Conservation (phyloP, 2,329 filamentous ascomycete species). For the Penicillium sp. region DNA sequence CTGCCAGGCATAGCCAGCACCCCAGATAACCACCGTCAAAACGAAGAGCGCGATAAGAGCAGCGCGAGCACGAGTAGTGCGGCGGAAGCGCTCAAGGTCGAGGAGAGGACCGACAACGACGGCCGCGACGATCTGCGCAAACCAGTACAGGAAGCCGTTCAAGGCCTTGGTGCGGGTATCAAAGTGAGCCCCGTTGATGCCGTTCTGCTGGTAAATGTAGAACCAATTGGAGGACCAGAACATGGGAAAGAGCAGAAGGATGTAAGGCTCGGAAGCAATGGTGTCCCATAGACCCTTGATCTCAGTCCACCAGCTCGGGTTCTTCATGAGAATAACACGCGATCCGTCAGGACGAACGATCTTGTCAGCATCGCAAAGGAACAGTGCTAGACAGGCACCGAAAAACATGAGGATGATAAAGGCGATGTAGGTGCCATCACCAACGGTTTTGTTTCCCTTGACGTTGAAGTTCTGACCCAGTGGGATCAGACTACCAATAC, state of each 20-base stretch:
- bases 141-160: constrained; percentile 76
- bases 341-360: constrained; percentile 77
- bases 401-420: constrained; percentile 79
- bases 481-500: constrained; percentile 68
- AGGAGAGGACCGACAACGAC: constrained; percentile 71
- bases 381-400: constrained; percentile 71
- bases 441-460: constrained; percentile 40
- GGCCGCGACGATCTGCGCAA: constrained; percentile 75
- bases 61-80: constrained; percentile 68
- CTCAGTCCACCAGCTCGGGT: constrained; percentile 81
- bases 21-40: constrained; percentile 78
- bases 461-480: constrained; percentile 46
- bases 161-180: constrained; percentile 72
- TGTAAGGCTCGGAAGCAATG: constrained; percentile 70
- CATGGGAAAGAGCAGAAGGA: constrained; percentile 77
- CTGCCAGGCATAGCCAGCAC: constrained; percentile 78
- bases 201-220: constrained; percentile 77
- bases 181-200: constrained; percentile 70
- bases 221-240: constrained; percentile 80
- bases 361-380: constrained; percentile 70
- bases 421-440: constrained; percentile 78
- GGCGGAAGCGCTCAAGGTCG: constrained; percentile 62
- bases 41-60: constrained; percentile 64
- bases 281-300: constrained; percentile 74
- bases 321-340: constrained; percentile 81